Evolutionary conservation across 352 stramenopile genomes (phyloP), one percentile per base, ranked within the genome.

Genomic region (Thalassiosira exigua): DNA sequence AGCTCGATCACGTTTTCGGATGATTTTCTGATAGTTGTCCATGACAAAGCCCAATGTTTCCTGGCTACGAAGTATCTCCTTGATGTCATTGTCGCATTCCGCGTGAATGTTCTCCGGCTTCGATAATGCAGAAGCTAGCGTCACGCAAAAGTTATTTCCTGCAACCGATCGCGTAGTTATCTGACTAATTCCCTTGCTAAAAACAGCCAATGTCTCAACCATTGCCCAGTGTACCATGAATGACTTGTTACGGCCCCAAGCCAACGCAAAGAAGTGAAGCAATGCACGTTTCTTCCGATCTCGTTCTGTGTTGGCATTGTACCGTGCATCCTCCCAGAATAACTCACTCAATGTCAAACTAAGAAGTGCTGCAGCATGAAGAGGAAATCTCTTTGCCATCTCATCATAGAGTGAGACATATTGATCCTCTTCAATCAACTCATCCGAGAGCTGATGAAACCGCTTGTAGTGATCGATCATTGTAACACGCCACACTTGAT

Each of bases 181-280:
- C 17, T 36, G 11, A 26, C 52, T 60, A 30, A 60, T 60, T 3
- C 52, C 52, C 24, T 32, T 60, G 3, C 52, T 26, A 32, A 60
- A 60, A 39, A 60, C 17, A 5, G 52, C 52, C 19, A 60, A 26
- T 17, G 52, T 60, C 30, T 60, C 21, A 14, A 60, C 24, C 52
- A 60, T 60, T 32, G 52, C 52, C 52, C 52, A 60, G 36, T 60
- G 24, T n/a, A 39, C 17, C 52, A 60, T 60, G 24, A 39, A 4
- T n/a, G 3, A 5, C 52, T 60, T 60, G 52, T 60, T 60, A 4
- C 52, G 52, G 3, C 3, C 21, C 3, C 52, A 4, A 30, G 19
- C 29, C 24, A 60, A 39, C 4, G 52, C 52, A 32, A 60, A 60
- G 52, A 60, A 60, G 14, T 60, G 17, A 7, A 30, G 29, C 7